Base-by-base conservation (phyloP, 805 yeast genomes). In the Candida stauntonica region DNA sequence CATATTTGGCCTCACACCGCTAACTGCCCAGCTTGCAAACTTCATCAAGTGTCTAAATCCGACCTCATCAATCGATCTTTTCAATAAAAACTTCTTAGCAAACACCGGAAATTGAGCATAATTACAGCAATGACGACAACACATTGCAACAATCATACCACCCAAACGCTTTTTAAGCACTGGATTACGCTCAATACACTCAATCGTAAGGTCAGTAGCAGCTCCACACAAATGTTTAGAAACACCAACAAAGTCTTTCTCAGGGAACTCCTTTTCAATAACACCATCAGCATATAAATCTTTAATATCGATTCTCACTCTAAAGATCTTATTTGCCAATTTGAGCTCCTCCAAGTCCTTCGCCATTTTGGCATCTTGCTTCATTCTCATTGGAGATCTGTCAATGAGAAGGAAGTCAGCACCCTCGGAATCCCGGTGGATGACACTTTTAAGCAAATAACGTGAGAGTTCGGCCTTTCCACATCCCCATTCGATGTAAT, bases 151-250 rank as follows among this genome's bases (percentile, higher is more conserved):
- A 20, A 85, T 62, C 45, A 84, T 61, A 0, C 93, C 94, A 3
- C 61, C 58, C 33, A 77, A 63, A 39, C 42, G 30, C 16, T 27
- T 31, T 17, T 45, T 33, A 2, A 67, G 43, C 11, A 57, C 48
- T 0, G 67, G 55, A 42, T 60, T 59, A 29, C 73, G 72, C 32
- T 69, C 44, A 3, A 87, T 57, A 61, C 87, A 81, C 48, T 77
- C 68, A 18, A 89, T 60, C 0, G 96, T 83, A 35, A 88, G 64
- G 57, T 88, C 97, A 0, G 96, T 89, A 1, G 97, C 97, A 3
- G 84, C 94, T 5, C 97, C 97, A 62, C 97, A 88, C 26, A 89
- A 62, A 62, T 88, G 97, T 58, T 88, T 88, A 5, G 96, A 87
- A 3, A 88, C 75, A 2, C 80, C 86, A 7, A 82, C 80, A 28